Evolutionary conservation across 805 yeast species (phyloP).

Genomic region (Priceomyces haplophilus): DNA sequence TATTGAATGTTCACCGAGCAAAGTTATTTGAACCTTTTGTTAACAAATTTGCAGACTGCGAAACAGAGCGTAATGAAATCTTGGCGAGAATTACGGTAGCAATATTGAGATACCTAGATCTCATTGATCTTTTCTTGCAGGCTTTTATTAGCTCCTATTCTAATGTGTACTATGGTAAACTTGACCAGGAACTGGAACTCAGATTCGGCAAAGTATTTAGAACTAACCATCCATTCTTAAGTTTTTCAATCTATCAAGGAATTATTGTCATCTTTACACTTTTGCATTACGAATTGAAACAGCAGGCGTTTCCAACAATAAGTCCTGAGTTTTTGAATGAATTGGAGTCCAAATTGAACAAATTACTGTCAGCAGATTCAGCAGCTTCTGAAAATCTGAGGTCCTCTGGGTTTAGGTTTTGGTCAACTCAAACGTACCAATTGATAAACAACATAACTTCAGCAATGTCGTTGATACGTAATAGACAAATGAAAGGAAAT

Average conservation of each 20-base stretch:
- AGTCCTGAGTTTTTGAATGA: constrained; percentile 17
- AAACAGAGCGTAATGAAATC: constrained; percentile 28
- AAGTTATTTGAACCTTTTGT: constrained; percentile 52
- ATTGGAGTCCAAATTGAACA: constrained; percentile 22
- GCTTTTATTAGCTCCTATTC: constrained; percentile 21
- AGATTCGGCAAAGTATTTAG: constrained; percentile 36
- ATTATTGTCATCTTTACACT: constrained; percentile 49
- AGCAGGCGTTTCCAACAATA: constrained; percentile 6
- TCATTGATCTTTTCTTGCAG: constrained; percentile 31
- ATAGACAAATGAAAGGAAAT: constrained; percentile 12
- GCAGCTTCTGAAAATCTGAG: constrained; percentile 18
- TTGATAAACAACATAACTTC: constrained; percentile 29
- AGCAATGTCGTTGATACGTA: constrained; percentile 24
- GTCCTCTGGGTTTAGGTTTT: constrained; percentile 21
- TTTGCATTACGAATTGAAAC: constrained; percentile 40
- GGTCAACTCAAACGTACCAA: constrained; percentile 35
- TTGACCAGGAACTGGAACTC: constrained; percentile 7
- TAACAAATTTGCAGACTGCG: constrained; percentile 23
- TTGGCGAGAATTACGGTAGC: constrained; percentile 39
- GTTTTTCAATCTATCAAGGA: constrained; percentile 50
- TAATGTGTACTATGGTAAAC: constrained; percentile 9
- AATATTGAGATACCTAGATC: constrained; percentile 35
- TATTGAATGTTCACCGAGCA: constrained; percentile 49
- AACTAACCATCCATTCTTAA: constrained; percentile 44
- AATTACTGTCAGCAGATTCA: constrained; percentile 22